phyloP scores from a whole-genome alignment of 208 protist species.

The Trypanosoma scelopori region DNA sequence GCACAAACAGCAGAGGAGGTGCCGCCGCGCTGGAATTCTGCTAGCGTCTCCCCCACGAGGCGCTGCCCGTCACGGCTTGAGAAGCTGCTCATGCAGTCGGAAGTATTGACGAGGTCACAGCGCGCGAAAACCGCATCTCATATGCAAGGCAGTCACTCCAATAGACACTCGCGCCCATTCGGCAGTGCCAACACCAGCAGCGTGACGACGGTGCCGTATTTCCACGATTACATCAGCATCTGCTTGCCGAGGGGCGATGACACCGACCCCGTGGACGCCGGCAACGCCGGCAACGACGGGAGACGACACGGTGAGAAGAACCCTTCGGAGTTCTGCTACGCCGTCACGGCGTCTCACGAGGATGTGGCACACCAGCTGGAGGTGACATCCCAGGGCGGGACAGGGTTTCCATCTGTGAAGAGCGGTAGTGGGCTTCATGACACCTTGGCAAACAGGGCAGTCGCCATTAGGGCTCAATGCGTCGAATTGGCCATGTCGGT shows the following conservation, averaged over 20 bases:
- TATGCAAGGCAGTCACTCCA: neutral
- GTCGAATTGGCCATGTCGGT: slow-evolving; percentile 18
- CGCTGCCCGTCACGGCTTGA: neutral
- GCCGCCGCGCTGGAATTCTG: neutral
- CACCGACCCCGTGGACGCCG: neutral
- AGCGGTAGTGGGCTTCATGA: neutral
- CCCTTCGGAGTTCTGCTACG: neutral
- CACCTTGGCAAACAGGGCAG: neutral
- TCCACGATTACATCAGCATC: slow-evolving; percentile 21
- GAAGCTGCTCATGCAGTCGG: neutral
- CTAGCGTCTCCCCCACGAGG: neutral
- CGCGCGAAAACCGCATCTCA: neutral
- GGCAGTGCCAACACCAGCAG: neutral
- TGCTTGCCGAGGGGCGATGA: slow-evolving; percentile 5
- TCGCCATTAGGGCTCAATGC: slow-evolving; percentile 10
- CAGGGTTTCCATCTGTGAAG: slow-evolving; percentile 7
- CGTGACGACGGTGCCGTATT: slow-evolving; percentile 10
- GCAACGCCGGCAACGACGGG: too few species aligned
- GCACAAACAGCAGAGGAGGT: neutral
- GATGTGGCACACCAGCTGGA: too few species aligned
- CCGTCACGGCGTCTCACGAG: too few species aligned
- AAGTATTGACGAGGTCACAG: neutral
- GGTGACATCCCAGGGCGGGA: neutral
- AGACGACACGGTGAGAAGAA: neutral
- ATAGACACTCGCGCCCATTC: neutral